Evolutionary conservation across 2,329 filamentous ascomycete genomes (phyloP).

Genomic region (Claviceps spartinae): DNA sequence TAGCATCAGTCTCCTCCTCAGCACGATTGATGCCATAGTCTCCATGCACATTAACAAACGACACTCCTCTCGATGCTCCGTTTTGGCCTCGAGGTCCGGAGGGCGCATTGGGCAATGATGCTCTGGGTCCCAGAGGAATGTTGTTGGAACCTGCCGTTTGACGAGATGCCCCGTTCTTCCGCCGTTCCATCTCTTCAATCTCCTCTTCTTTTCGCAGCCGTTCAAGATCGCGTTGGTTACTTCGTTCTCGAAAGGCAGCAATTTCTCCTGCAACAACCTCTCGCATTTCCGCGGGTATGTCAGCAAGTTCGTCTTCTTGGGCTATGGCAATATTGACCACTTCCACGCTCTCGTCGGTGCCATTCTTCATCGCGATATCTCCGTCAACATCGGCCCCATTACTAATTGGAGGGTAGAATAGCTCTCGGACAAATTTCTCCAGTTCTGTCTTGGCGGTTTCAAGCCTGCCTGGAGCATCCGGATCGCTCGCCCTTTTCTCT

Average conservation of each 20-base stretch:
- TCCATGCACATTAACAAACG: slow-evolving; percentile 81
- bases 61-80: slow-evolving; percentile 41
- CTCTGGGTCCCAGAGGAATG: slow-evolving; percentile 22
- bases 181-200: slow-evolving; percentile 72
- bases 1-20: slow-evolving; percentile 77
- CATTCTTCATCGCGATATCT: slow-evolving; percentile 57
- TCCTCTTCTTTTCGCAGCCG: slow-evolving; percentile 82
- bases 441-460: slow-evolving; percentile 57
- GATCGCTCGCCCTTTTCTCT: slow-evolving; percentile 49
- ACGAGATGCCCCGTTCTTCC: slow-evolving; percentile 50
- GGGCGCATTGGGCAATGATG: slow-evolving; percentile 55
- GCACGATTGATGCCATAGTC: slow-evolving; percentile 52
- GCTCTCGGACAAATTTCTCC: slow-evolving; percentile 51
- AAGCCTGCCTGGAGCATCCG: slow-evolving; percentile 51
- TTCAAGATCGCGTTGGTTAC: slow-evolving; percentile 77
- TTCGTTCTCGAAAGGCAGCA: slow-evolving; percentile 82
- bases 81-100: slow-evolving; percentile 53
- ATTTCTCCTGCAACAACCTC: slow-evolving; percentile 92
- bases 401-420: slow-evolving; percentile 52
- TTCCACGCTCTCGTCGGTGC: slow-evolving; percentile 55
- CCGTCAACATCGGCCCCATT: slow-evolving; percentile 44
- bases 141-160: slow-evolving; percentile 53
- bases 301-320: slow-evolving; percentile 83
- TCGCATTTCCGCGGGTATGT: slow-evolving; percentile 92
- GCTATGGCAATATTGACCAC: slow-evolving; percentile 81